Evolutionary conservation across 2,329 filamentous ascomycete species (phyloP), one percentile per base, ranked within the genome.

Genomic region (Aspergillus awamori): DNA sequence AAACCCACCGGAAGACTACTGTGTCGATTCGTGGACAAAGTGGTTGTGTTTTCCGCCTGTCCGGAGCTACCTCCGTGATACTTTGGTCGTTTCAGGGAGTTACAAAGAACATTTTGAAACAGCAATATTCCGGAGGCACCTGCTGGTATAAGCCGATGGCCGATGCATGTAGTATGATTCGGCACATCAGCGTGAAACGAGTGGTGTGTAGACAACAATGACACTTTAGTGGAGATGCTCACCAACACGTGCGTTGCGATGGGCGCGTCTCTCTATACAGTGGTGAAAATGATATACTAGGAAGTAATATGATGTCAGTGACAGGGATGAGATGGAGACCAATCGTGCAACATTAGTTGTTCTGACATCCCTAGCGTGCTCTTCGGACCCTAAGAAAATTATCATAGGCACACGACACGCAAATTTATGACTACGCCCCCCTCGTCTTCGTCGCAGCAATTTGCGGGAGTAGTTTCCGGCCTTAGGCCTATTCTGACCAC

Each of bases 91-190:
- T 47, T 56, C 53, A 36, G 15, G n/a, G 13, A 7, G n/a, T 15
- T 8, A 11, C 17, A 43, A n/a, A 24, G n/a, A 0, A 8, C 13
- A n/a, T 8, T 6, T 51, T 11, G 53, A 56, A 56, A 56, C 20
- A 56, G 53, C 22, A 56, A 56, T 36, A 56, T 56, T 39, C 53
- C 53, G 53, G 53, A 47, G 39, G 53, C 33, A 54, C 36, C 36
- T 36, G 17, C 11, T 5, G 30, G 13, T 10, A 24, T 3, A 11
- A 13, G 17, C 22, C 8, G 49, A 15, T 10, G 45, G 8, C 17
- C 6, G 17, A 38, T 33, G n/a, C 13, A 7, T 33, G 5, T n/a
- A 10, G 10, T 4, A 36, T n/a, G n/a, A 30, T 28, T 28, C 1
- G 47, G 47, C 15, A 48, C 22, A 28, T 26, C 6, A 8, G 24